Base-by-base conservation (phyloP, 139 green algal genomes). In the Tetratostichococcus sp. region DNA sequence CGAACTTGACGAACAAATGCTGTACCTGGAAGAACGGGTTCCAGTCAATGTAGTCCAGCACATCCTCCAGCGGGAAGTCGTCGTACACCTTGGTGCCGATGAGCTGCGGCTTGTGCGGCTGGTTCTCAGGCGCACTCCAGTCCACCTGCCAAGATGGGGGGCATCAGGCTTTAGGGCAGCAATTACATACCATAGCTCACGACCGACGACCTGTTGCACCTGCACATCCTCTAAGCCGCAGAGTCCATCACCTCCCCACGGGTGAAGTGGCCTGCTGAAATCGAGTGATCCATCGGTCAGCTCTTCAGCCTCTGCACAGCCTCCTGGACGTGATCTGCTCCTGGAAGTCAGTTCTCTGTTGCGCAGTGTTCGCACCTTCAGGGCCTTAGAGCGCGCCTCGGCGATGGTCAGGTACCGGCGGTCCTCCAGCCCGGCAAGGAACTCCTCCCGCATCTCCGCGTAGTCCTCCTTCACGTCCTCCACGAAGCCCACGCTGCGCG, bases 11-110 rank as follows among this genome's bases (percentile, higher is more conserved):
- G n/a, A n/a, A n/a, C n/a, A n/a, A n/a, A n/a, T n/a, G n/a, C n/a
- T n/a, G n/a, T 6, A 86, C 86, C 86, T 97, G 93, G 87, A 99
- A 99, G 87, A 99, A 99, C 19, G 95, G 95, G 86, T 98, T 99
- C 95, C 95, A 99, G 86, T 99, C 95, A 73, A 99, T 99, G 87
- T 95, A 94, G 28, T 85, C 72, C 31, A 99, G 30, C 30, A 99
- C 89, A 26, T 97, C 89, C 80, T 98, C 90, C 25, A 99, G 87
- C 23, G 90, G 86, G 72, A 92, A 95, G 74, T 95, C 84, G 34
- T 82, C 70, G 57, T 91, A 91, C 2, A 88, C 83, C 77, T 89
- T 91, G 69, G 80, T 91, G 42, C 94, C 94, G 30, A 96, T 39
- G 57, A 95, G 30, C 70, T 86, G 85, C 34, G 95, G 95, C 30